These are phyloP conservation scores for Fusarium incarnatum DNA, from an alignment of 2,329 filamentous ascomycete species.

Conservation along the genomic window DNA sequence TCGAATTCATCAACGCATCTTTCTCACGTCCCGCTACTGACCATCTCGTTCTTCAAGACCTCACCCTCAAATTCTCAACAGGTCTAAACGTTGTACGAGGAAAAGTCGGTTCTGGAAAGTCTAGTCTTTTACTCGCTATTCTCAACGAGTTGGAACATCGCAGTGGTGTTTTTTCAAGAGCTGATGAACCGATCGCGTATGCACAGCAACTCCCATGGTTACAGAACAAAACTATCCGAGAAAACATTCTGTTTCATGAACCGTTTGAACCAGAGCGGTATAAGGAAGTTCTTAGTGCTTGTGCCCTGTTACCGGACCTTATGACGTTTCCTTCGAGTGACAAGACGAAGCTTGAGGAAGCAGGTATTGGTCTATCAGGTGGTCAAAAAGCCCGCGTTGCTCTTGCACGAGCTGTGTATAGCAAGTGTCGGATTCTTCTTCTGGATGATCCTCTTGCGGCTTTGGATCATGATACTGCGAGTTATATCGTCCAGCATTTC, in stretches of 20 bases:
- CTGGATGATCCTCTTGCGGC: conserved; percentile 74
- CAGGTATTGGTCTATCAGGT: conserved; percentile 71
- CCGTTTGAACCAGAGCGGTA: conserved; percentile 67
- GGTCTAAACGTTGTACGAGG: conserved; percentile 69
- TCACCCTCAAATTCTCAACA: conserved; percentile 59
- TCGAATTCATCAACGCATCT: conserved; percentile 71
- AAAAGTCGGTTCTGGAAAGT: conserved; percentile 71
- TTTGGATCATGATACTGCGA: conserved; percentile 71
- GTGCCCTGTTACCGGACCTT: conserved; percentile 68
- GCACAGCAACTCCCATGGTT: conserved; percentile 73
- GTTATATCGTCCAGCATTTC: conserved; percentile 69
- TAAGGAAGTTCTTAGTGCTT: conserved; percentile 69
- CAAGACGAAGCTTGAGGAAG: conserved; percentile 69
- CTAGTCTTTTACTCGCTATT: conserved; percentile 68
- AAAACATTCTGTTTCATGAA: conserved; percentile 74
- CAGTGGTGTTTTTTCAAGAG: conserved; percentile 60
- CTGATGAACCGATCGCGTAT: conserved; percentile 65
- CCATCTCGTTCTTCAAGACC: conserved; percentile 61
- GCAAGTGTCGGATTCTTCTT: conserved; percentile 65
- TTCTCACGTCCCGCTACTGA: conserved; percentile 83
- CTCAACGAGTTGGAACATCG: conserved; percentile 75
- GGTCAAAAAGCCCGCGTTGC: conserved; percentile 73
- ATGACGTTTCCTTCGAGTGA: conserved; percentile 68
- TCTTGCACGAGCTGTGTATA: conserved; percentile 72
- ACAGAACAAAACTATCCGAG: conserved; percentile 72